A percentile compares a stretch with the other conserved stretches of the same genome.
phyloP scores from a whole-genome alignment of 768 basidiomycete genomes.

The Tricholoma hemisulphureum region DNA sequence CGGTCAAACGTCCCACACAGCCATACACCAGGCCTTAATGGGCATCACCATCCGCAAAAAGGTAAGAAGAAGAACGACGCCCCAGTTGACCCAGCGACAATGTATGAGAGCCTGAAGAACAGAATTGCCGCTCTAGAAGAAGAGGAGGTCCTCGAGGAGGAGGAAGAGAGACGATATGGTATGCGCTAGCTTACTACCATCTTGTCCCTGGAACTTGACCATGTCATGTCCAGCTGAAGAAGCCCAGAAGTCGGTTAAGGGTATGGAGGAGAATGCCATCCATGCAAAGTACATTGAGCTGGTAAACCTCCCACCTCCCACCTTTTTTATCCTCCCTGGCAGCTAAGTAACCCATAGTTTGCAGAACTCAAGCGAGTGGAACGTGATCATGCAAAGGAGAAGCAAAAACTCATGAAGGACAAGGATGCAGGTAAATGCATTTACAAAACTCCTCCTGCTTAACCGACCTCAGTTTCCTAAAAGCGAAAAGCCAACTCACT shows the following conservation, averaged over 20 bases:
- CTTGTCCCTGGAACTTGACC: slow-evolving; percentile 18
- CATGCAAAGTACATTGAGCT: slow-evolving; percentile 87
- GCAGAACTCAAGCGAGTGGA: slow-evolving; percentile 85
- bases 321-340: slow-evolving; percentile 16
- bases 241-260: slow-evolving; percentile 82
- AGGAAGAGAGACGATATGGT: slow-evolving; percentile 82
- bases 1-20: slow-evolving; percentile 27
- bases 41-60: slow-evolving; percentile 45
- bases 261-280: slow-evolving; percentile 77
- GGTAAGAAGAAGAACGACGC: slow-evolving; percentile 73
- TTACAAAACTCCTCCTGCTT: slow-evolving; percentile 5
- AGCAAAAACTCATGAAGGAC: slow-evolving; percentile 87
- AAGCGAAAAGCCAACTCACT: slow-evolving; percentile 81
- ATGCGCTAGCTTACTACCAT: slow-evolving; percentile 26
- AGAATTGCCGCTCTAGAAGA: slow-evolving; percentile 88
- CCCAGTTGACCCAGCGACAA: slow-evolving; percentile 76
- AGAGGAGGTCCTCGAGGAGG: slow-evolving; percentile 82
- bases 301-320: slow-evolving; percentile 43
- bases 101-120: slow-evolving; percentile 88
- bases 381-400: slow-evolving; percentile 88
- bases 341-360: slow-evolving; percentile 49
- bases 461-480: slow-evolving; percentile 6
- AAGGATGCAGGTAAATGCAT: slow-evolving; percentile 72
- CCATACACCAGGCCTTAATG: slow-evolving; percentile 42
- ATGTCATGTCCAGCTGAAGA: slow-evolving; percentile 64